A percentile compares a stretch with the other conserved stretches of the same genome.
These are phyloP conservation scores for Sporodiniella umbellata DNA, from an alignment of 371 early-diverging fungal genomes.

Conservation along the genomic window DNA sequence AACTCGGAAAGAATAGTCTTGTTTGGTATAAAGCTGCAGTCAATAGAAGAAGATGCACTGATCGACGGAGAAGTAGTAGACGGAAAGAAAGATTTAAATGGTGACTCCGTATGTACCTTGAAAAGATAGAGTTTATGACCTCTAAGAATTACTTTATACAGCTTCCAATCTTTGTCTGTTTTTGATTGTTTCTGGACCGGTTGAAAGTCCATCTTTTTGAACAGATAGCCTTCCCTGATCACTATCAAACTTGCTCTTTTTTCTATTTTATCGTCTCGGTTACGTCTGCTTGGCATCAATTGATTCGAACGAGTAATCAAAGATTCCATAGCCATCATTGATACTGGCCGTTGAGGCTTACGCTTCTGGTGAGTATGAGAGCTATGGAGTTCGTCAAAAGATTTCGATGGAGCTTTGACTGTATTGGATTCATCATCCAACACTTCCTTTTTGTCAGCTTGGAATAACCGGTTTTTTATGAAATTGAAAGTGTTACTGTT, in stretches of 20 bases:
- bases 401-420: conserved; percentile 3
- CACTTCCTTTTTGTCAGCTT: background rate
- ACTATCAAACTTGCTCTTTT: conserved; percentile 36
- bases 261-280: conserved; percentile 3
- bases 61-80: conserved; percentile 9
- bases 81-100: conserved; percentile 49
- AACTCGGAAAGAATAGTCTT: conserved; percentile 14
- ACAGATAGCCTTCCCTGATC: conserved; percentile 60
- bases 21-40: background rate
- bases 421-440: background rate
- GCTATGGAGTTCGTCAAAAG: conserved; percentile 5
- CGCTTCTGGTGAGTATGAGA: background rate
- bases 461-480: conserved; percentile 20
- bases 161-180: conserved; percentile 74
- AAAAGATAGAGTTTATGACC: conserved; percentile 82
- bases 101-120: conserved; percentile 62
- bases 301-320: background rate
- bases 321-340: conserved; percentile 17
- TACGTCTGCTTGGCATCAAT: background rate
- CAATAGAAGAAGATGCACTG: background rate
- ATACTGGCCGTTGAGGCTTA: conserved; percentile 8
- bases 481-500: conserved; percentile 18
- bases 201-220: conserved; percentile 62
- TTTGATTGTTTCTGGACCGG: conserved; percentile 46
- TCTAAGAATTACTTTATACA: conserved; percentile 71